Percentiles rank a stretch among this genome's conserved stretches.
These are phyloP conservation scores for Erodium moschatum DNA, from an alignment of 441 rosid genomes.

Conservation along the genomic window DNA sequence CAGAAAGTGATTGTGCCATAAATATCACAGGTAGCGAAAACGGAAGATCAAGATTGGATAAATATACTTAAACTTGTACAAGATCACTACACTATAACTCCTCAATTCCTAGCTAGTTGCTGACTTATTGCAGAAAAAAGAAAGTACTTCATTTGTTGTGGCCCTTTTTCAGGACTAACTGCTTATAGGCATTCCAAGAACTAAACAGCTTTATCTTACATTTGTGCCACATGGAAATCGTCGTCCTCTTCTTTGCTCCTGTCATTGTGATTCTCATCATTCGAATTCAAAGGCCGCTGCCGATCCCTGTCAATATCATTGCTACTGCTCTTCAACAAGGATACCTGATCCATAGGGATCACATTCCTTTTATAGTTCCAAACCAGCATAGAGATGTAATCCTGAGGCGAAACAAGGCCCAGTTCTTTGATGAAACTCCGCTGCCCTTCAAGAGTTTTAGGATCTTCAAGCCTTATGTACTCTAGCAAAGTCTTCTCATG, in stretches of 20 bases:
- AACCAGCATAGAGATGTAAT: slow-evolving; percentile 78
- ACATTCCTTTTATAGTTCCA: slow-evolving; percentile 93
- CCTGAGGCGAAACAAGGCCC: slow-evolving; percentile 87
- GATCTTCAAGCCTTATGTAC: slow-evolving; percentile 61
- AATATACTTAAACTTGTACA: slow-evolving; percentile 13
- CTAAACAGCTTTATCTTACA: slow-evolving; percentile 30
- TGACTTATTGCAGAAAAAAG: slow-evolving; percentile 10
- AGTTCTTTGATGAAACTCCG: slow-evolving; percentile 49
- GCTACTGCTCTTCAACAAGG: slow-evolving; percentile 31
- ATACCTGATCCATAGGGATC: slow-evolving; percentile 56
- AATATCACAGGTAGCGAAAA: not conserved
- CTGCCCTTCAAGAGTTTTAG: slow-evolving; percentile 72
- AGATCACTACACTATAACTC: slow-evolving; percentile 6
- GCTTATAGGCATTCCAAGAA: not conserved
- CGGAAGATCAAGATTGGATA: not conserved
- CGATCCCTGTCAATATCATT: slow-evolving; percentile 28
- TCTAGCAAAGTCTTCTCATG: slow-evolving; percentile 77
- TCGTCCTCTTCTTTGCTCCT: slow-evolving; percentile 47
- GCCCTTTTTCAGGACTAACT: slow-evolving; percentile 5
- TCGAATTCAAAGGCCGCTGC: slow-evolving; percentile 33
- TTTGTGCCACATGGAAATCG: slow-evolving; percentile 40
- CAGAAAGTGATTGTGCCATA: too few species aligned
- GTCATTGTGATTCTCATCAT: slow-evolving; percentile 25
- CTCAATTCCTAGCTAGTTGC: not conserved
- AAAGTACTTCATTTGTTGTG: slow-evolving; percentile 9